phyloP scores from a whole-genome alignment of 805 yeast species.

The Wickerhamiella alocasiicola region DNA sequence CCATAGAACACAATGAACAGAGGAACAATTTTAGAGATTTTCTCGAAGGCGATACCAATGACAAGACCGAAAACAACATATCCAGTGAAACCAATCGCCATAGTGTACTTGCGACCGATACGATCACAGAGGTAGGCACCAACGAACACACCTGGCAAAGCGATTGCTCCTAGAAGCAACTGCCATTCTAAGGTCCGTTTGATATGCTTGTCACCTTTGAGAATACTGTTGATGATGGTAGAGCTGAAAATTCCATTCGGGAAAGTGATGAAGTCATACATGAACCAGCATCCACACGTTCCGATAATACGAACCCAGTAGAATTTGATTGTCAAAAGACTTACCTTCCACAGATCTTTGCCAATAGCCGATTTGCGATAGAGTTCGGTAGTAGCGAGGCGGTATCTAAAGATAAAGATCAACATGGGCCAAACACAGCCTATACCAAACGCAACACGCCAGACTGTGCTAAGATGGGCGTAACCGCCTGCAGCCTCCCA shows the following conservation, averaged over 20 bases:
- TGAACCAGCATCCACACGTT: conserved; percentile 65
- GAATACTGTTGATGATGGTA: conserved; percentile 39
- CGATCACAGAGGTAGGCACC: conserved; percentile 56
- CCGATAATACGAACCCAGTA: conserved; percentile 62
- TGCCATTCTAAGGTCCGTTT: conserved; percentile 62
- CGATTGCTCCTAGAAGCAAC: conserved; percentile 47
- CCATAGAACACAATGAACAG: conserved; percentile 64
- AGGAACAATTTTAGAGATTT: conserved; percentile 44
- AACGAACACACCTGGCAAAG: conserved; percentile 59
- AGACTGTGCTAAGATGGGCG: conserved; percentile 36
- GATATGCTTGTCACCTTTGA: conserved; percentile 30
- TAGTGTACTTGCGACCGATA: conserved; percentile 59
- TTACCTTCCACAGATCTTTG: conserved; percentile 30
- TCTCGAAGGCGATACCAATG: conserved; percentile 37
- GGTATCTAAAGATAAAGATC: conserved; percentile 59
- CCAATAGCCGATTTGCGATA: conserved; percentile 55
- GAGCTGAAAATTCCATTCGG: conserved; percentile 64
- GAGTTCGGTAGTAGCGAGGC: conserved; percentile 53
- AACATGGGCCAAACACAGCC: conserved; percentile 64
- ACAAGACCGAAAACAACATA: conserved; percentile 45
- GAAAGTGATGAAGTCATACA: conserved; percentile 69
- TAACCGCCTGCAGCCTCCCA: conserved; percentile 40
- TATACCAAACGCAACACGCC: conserved; percentile 64
- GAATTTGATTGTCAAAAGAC: conserved; percentile 40
- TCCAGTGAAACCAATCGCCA: conserved; percentile 59